Evolutionary conservation across 179 eudicot species (phyloP).

Genomic region (Beta macrorhiza): DNA sequence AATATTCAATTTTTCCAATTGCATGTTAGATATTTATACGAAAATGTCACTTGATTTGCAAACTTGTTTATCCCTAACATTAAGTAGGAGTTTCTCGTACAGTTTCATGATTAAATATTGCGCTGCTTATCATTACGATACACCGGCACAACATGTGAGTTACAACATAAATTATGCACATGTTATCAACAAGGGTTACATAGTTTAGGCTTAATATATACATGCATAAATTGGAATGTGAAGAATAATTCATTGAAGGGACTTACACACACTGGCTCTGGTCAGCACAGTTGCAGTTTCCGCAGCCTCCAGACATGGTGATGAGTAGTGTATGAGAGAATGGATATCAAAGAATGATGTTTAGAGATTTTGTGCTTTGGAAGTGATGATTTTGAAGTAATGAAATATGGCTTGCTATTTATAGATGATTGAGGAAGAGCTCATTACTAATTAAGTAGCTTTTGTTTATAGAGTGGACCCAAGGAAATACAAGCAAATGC

Average conservation of each 20-base stretch:
- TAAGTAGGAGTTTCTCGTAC: too few species aligned
- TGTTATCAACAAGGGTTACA: too few species aligned
- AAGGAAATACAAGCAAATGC: neutral
- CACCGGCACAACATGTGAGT: too few species aligned
- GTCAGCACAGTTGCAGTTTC: constrained; percentile 31
- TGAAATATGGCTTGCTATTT: constrained; percentile 33
- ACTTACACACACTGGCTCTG: constrained; percentile 25
- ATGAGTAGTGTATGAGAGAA: neutral
- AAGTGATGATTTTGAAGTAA: constrained; percentile 10
- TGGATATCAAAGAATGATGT: neutral
- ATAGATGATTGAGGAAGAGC: constrained; percentile 32
- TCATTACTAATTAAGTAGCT: neutral
- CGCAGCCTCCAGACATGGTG: constrained; percentile 23
- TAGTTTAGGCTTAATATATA: too few species aligned
- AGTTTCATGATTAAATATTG: too few species aligned
- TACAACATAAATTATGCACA: too few species aligned
- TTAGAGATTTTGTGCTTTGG: neutral
- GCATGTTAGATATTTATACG: too few species aligned
- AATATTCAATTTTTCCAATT: too few species aligned
- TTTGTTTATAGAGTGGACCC: neutral
- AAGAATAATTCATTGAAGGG: neutral
- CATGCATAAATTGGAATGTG: neutral
- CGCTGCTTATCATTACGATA: too few species aligned
- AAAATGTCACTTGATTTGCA: too few species aligned
- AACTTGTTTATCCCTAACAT: too few species aligned